Evolutionary conservation across 768 basidiomycete species (phyloP), one percentile per base, ranked within the genome.

Genomic region (Favolaschia claudopus): DNA sequence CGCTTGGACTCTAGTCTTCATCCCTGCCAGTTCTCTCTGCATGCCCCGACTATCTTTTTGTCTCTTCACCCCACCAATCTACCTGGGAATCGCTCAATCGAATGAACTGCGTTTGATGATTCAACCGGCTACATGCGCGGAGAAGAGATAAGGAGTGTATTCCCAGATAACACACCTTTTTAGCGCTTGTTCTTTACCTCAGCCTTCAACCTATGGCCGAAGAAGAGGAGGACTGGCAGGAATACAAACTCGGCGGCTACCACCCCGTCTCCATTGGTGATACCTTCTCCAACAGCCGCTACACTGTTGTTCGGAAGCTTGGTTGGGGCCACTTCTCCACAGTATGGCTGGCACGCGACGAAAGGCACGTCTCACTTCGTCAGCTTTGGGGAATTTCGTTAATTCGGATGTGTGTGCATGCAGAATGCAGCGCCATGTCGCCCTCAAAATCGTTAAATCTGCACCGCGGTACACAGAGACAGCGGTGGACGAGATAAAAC

Each of bases 401-500:
- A 12, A 32, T 76, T 76, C 45, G 73, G 75, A 50, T 76, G 79
- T 63, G 79, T 81, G 60, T 76, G 77, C 20, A 73, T 80, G 57
- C 80, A 83, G 70, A 77, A 80, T 64, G 79, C 82, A 71, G 82
- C 44, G 54, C 17, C 67, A 67, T 55, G 67, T 69, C 27, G 66
- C 69, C 15, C 55, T 71, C 67, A 71, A 71, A 55, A 63, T 71
- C 71, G 97, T 99, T 72, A 99, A 99, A 77, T 97, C 96, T n/a
- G 97, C 96, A 0, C 88, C 89, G 0, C 83, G 97, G 40, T 99
- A 99, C 75, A 99, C 96, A 1, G 96, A 99, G 72, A 99, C 97
- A 0, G 97, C 97, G 0, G 81, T 99, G 29, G 97, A 99, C 79
- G 97, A 99, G 79, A 99, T 99, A 78, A 97, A 98, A 72, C 91